phyloP scores from a whole-genome alignment of 345 rosid species.

The Aegle marmelos region DNA sequence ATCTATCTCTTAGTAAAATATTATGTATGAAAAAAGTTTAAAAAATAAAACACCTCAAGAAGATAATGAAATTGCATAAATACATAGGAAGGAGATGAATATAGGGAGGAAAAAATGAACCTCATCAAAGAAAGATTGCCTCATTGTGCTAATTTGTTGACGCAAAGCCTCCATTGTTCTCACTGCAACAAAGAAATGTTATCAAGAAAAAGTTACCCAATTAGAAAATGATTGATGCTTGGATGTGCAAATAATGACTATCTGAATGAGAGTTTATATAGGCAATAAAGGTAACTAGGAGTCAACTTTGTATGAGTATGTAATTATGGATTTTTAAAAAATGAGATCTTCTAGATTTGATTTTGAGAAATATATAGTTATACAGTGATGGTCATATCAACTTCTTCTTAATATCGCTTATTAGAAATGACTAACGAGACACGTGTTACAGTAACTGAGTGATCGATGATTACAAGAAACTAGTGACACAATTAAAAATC shows the following conservation, averaged over 20 bases:
- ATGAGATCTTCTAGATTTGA: neutral
- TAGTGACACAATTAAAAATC: neutral
- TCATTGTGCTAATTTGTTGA: neutral
- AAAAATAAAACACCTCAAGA: too few species aligned
- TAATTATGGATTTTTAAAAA: neutral
- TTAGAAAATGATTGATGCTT: neutral
- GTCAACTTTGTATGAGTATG: neutral
- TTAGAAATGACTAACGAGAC: neutral
- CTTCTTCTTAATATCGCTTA: neutral
- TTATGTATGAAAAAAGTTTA: too few species aligned
- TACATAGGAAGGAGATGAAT: neutral
- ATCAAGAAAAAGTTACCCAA: neutral
- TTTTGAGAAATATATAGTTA: neutral
- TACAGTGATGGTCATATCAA: neutral
- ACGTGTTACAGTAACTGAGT: neutral
- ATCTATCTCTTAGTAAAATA: too few species aligned
- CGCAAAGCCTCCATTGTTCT: constrained; percentile 3
- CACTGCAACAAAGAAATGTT: neutral
- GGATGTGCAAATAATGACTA: neutral
- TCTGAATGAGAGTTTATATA: constrained; percentile 4
- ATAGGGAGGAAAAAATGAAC: constrained; percentile 10
- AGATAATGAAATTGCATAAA: neutral
- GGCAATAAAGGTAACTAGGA: neutral
- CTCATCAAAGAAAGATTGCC: constrained; percentile 29
- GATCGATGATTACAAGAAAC: neutral